Conservation (phyloP, 345 rosid species). For the Aquilaria yunnanensis region DNA sequence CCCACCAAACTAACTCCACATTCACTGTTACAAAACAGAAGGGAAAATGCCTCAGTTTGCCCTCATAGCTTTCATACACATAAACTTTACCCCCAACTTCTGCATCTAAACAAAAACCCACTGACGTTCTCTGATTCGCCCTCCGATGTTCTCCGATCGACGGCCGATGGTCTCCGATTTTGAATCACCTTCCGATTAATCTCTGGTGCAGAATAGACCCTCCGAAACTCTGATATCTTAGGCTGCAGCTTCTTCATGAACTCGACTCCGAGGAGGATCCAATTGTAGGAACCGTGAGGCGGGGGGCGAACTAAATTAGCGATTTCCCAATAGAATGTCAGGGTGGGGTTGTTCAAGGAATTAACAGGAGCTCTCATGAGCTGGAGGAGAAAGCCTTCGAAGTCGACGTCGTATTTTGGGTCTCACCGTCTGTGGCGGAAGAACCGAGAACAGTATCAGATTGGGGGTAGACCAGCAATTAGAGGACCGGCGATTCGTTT, state of each 20-base stretch:
- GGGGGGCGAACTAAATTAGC: conserved; percentile 66
- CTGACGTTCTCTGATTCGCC: too few relatives aligned
- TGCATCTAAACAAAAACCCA: too few relatives aligned
- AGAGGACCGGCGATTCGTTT: too few relatives aligned
- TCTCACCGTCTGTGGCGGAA: conserved; percentile 35
- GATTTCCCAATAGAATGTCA: conserved; percentile 74
- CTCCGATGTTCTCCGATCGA: too few relatives aligned
- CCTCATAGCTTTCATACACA: too few relatives aligned
- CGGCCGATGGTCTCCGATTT: conserved; percentile 51
- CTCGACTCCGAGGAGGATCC: conserved; percentile 52
- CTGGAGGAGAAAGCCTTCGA: conserved; percentile 71
- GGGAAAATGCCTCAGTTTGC: too few relatives aligned
- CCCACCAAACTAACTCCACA: too few relatives aligned
- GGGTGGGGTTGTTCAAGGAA: conserved; percentile 76
- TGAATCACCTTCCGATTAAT: conserved; percentile 77
- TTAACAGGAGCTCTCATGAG: conserved; percentile 79
- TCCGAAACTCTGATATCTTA: conserved; percentile 75
- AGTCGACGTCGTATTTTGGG: conserved; percentile 30
- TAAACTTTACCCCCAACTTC: too few relatives aligned
- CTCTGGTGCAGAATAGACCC: conserved; percentile 92
- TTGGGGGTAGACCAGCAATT: too few relatives aligned
- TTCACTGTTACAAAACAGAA: too few relatives aligned
- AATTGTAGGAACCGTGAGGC: conserved; percentile 46
- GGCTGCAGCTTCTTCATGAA: conserved; percentile 90
- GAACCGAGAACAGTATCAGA: background rate